Evolutionary conservation across 257 asterid species (phyloP).

Genomic region (Solanum pinnatisectum): DNA sequence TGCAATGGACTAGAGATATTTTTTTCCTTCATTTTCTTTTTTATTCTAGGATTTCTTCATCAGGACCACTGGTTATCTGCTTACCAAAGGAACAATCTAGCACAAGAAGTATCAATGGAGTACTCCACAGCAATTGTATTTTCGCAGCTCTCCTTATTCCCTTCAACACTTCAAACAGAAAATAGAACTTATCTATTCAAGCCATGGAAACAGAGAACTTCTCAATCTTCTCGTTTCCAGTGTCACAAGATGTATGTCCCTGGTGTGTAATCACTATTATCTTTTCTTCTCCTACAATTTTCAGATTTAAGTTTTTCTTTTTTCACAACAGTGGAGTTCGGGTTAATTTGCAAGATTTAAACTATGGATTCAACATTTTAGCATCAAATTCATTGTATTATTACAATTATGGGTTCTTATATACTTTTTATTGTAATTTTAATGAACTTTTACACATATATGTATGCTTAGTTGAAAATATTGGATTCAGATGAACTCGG

Average conservation of each 20-base stretch:
- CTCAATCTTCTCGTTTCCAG: slow-evolving; percentile 23
- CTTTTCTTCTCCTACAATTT: not conserved
- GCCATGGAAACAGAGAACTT: slow-evolving; percentile 25
- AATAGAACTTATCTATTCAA: slow-evolving; percentile 13
- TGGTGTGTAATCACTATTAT: slow-evolving; percentile 30
- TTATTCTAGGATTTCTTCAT: not conserved
- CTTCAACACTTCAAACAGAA: slow-evolving; percentile 13
- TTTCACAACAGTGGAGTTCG: not conserved
- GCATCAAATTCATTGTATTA: not conserved
- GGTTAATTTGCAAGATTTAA: not conserved
- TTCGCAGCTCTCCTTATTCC: slow-evolving; percentile 14
- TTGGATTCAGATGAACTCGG: not conserved
- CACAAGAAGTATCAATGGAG: slow-evolving; percentile 24
- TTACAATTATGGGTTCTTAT: not conserved
- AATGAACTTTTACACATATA: not conserved
- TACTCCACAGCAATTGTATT: slow-evolving; percentile 16
- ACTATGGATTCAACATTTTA: not conserved
- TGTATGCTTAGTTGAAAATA: too few relatives aligned
- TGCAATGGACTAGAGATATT: not conserved
- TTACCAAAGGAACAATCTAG: not conserved
- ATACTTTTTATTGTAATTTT: not conserved
- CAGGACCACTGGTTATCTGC: not conserved
- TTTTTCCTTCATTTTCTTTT: not conserved
- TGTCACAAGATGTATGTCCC: slow-evolving; percentile 92
- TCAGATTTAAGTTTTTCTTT: too few relatives aligned